A percentile compares a stretch with the other conserved stretches of the same genome.
Conservation (phyloP, 495 filamentous ascomycete species). For the Podospora australis region DNA sequence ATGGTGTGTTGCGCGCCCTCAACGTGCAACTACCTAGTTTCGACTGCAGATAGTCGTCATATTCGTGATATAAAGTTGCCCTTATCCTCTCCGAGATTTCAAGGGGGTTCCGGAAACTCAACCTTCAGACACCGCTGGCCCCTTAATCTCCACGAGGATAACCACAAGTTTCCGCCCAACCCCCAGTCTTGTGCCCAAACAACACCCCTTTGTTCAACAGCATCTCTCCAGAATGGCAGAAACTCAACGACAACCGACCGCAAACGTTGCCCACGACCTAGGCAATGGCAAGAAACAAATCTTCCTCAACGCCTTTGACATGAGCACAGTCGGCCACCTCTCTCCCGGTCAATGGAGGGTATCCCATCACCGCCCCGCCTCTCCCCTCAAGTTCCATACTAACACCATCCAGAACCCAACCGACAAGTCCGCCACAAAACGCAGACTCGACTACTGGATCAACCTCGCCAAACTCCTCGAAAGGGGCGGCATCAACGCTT, state of each 20-base stretch:
- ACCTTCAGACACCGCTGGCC: too few species aligned
- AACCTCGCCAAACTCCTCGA: slow-evolving; percentile 55
- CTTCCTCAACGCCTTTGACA: slow-evolving; percentile 42
- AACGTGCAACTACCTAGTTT: too few species aligned
- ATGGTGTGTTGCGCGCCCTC: too few species aligned
- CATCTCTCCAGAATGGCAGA: background rate
- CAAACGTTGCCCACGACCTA: slow-evolving; percentile 2
- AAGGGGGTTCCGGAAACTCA: too few species aligned
- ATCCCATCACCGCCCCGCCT: too few species aligned
- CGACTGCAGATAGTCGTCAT: too few species aligned
- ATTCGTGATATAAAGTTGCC: too few species aligned
- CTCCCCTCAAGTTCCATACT: too few species aligned
- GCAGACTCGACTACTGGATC: slow-evolving; percentile 52
- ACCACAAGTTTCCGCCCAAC: too few species aligned
- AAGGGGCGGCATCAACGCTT: slow-evolving; percentile 49
- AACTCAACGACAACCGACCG: background rate
- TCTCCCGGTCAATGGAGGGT: slow-evolving; percentile 48
- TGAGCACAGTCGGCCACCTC: slow-evolving; percentile 37
- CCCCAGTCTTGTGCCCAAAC: too few species aligned
- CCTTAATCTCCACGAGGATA: too few species aligned
- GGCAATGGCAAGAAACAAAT: slow-evolving; percentile 32
- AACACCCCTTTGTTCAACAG: background rate
- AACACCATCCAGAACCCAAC: slow-evolving; percentile 38
- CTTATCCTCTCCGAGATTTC: too few species aligned
- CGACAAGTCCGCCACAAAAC: slow-evolving; percentile 52